These are phyloP conservation scores for Salmacisia buchloeana DNA, from an alignment of 1,284 basidiomycete species.

Conservation along the genomic window DNA sequence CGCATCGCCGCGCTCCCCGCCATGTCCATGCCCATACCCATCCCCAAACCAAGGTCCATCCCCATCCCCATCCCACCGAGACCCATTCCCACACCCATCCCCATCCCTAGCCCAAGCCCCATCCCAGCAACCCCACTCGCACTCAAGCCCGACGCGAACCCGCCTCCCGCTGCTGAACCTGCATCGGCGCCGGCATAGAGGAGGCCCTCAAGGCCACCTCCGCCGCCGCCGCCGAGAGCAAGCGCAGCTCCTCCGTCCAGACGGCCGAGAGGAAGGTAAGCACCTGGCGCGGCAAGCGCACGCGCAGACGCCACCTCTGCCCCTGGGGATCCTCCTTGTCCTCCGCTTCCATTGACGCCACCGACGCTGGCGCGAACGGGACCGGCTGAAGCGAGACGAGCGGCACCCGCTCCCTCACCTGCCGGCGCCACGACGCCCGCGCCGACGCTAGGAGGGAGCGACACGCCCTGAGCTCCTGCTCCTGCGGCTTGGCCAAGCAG, in stretches of 20 bases:
- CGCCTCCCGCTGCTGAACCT: no score
- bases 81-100: no score
- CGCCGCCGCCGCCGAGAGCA: not conserved
- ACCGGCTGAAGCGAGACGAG: not conserved
- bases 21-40: no score
- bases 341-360: not conserved
- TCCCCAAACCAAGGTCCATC: no score
- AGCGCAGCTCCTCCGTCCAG: constrained; percentile 1
- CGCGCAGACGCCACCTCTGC: not conserved
- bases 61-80: no score
- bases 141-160: no score
- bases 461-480: not conserved
- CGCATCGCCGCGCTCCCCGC: no score
- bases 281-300: not conserved
- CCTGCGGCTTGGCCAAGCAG: not conserved
- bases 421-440: not conserved
- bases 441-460: not conserved
- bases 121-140: no score
- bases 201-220: no score
- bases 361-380: not conserved
- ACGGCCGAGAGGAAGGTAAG: not conserved
- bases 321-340: not conserved
- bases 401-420: not conserved
- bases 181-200: no score
- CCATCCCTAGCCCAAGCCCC: no score